phyloP scores from a whole-genome alignment of 2,329 filamentous ascomycete genomes.

The Nemania sp. region DNA sequence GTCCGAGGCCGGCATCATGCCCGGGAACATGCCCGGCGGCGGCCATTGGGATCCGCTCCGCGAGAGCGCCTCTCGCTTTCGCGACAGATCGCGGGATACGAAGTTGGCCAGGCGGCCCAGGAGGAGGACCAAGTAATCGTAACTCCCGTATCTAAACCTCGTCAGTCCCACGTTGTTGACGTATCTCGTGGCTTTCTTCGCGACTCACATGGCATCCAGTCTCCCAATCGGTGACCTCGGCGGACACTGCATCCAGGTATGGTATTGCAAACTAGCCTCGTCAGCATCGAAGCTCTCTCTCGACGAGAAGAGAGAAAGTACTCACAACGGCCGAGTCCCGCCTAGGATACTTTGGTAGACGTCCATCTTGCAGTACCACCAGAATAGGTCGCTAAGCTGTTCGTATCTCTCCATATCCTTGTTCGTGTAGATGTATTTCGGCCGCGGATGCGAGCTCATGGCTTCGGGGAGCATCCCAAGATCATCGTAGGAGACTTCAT shows the following conservation, averaged over 20 bases:
- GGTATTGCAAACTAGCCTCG: slow-evolving; percentile 71
- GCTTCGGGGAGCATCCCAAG: slow-evolving; percentile 47
- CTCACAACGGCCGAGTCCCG: slow-evolving; percentile 83
- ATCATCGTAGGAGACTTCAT: slow-evolving; percentile 56
- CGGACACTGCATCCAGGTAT: slow-evolving; percentile 82
- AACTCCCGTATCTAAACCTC: slow-evolving; percentile 74
- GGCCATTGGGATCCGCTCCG: slow-evolving; percentile 56
- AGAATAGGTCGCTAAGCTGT: slow-evolving; percentile 83
- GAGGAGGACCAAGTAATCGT: slow-evolving; percentile 84
- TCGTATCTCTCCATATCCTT: slow-evolving; percentile 80
- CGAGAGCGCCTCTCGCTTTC: slow-evolving; percentile 74
- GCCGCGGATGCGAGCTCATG: slow-evolving; percentile 35
- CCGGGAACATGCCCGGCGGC: slow-evolving; percentile 55
- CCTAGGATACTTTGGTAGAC: slow-evolving; percentile 88
- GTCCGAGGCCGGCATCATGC: slow-evolving; percentile 59
- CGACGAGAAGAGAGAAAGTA: slow-evolving; percentile 32
- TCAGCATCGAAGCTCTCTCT: slow-evolving; percentile 13
- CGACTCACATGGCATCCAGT: slow-evolving; percentile 69
- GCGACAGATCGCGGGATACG: slow-evolving; percentile 72
- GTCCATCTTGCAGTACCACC: slow-evolving; percentile 97
- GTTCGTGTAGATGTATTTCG: slow-evolving; percentile 48
- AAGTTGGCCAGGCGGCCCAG: slow-evolving; percentile 82
- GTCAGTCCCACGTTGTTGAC: slow-evolving; percentile 32
- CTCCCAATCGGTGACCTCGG: slow-evolving; percentile 80
- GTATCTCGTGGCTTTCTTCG: background rate